Base-by-base conservation (phyloP, 2,329 filamentous ascomycete species). In the Microcyclospora tardicrescens region DNA sequence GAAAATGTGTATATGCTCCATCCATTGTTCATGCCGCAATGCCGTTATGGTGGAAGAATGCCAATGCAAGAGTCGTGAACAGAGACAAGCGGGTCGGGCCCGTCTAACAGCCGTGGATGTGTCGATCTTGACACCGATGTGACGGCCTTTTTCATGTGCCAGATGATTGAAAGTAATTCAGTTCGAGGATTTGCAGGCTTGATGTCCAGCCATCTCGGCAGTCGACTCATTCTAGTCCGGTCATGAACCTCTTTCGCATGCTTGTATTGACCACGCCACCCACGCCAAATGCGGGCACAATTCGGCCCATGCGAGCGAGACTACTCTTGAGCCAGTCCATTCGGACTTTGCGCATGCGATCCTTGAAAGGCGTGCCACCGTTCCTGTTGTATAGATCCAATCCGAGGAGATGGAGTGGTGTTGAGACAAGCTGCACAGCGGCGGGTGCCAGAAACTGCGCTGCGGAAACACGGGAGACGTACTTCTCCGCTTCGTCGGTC, bases 211-310 rank as follows among this genome's bases (percentile, higher is more conserved):
- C 19, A 24, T 24, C 19, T 24, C 19, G 19, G 8, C 4, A 24
- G 4, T 8, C 8, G 4, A 4, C 19, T 36, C 44, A 56, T 51
- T 72, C 71, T 41, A 84, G 55, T 50, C 59, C 69, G 49, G 64
- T 65, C 79, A 93, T 86, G 50, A 89, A 56, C 38, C 57, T 65
- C 53, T 64, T 67, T 50, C 86, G 71, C 33, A 89, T 67, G 53
- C 81, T 78, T 42, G 71, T 71, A 61, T 94, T 94, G 10, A 91
- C 81, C 10, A 93, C 84, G 0, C 86, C 86, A 1, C 86, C 87
- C 10, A 93, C 71, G 2, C 86, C 87, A 66, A 89, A 94, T 0
- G 86, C 86, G 13, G 86, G 86, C 2, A 94, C 72, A 50, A 94
- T 93, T 53, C 87, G 73, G 43, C 81, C 81, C 61, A 94, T 81